Evolutionary conservation across 2,329 filamentous ascomycete genomes (phyloP).

Genomic region (Cladophialophora immunda): DNA sequence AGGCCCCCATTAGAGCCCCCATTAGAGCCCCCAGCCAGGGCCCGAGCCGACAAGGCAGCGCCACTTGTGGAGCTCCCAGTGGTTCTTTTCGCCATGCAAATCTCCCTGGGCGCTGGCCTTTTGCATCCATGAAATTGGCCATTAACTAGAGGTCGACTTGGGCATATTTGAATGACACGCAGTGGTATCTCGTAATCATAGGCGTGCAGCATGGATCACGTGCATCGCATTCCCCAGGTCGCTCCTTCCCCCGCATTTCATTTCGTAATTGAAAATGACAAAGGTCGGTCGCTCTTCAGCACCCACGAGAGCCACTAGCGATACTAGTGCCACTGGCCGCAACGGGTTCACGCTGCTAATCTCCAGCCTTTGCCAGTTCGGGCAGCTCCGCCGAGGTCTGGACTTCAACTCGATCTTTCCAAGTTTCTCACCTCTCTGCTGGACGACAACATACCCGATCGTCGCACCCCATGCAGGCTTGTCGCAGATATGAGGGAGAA

Average conservation of each 20-base stretch:
- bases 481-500: constrained; percentile 22
- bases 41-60: neutral
- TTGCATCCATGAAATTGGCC: too few species aligned
- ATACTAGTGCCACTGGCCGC: too few species aligned
- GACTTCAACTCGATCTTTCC: neutral
- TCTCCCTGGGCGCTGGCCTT: neutral
- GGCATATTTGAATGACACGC: neutral
- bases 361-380: neutral
- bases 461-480: neutral
- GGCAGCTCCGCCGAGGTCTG: constrained; percentile 11
- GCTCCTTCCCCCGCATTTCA: neutral
- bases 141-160: too few species aligned
- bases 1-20: neutral
- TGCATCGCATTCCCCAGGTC: neutral
- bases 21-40: neutral
- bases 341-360: neutral
- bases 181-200: neutral
- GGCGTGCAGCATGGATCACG: neutral
- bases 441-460: neutral
- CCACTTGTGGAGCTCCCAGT: neutral
- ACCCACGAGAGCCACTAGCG: neutral
- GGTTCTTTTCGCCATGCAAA: neutral
- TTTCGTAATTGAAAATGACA: too few species aligned
- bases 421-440: neutral
- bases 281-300: too few species aligned